Evolutionary conservation across 371 early-diverging fungal species (phyloP).

Genomic region (Mortierella sp.): DNA sequence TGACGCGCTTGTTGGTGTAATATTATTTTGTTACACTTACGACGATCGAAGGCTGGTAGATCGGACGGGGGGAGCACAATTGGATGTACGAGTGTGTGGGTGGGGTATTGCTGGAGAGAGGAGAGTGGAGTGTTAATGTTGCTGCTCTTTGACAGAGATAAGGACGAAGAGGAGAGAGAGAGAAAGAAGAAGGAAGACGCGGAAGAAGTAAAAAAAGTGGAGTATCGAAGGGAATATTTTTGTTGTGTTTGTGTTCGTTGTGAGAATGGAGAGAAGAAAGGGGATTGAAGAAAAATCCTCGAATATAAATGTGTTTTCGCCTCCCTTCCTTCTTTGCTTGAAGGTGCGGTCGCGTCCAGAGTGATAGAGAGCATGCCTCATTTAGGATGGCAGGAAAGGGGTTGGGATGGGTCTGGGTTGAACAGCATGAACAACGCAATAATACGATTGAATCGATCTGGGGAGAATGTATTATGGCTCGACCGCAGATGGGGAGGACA

Average conservation of each 20-base stretch:
- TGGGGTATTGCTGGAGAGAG: too few relatives aligned
- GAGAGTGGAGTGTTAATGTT: background rate
- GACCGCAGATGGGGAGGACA: background rate
- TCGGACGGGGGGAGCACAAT: background rate
- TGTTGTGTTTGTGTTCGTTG: background rate
- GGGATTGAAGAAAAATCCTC: background rate
- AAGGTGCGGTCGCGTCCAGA: background rate
- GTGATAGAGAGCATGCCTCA: background rate
- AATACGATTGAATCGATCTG: background rate
- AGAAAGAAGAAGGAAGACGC: background rate
- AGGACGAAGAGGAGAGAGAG: background rate
- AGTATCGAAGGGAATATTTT: background rate
- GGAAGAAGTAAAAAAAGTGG: background rate
- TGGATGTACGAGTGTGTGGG: background rate
- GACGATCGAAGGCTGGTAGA: background rate
- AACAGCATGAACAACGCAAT: background rate
- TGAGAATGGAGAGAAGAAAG: background rate
- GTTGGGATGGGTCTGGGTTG: background rate
- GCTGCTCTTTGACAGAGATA: background rate
- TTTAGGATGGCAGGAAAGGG: background rate
- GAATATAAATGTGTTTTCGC: background rate
- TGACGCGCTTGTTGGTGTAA: background rate
- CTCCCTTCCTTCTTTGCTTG: background rate
- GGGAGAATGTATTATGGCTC: background rate
- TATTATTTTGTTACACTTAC: constrained; percentile 9